Conservation (phyloP, 306 rosid genomes). For the Malus sieversii region DNA sequence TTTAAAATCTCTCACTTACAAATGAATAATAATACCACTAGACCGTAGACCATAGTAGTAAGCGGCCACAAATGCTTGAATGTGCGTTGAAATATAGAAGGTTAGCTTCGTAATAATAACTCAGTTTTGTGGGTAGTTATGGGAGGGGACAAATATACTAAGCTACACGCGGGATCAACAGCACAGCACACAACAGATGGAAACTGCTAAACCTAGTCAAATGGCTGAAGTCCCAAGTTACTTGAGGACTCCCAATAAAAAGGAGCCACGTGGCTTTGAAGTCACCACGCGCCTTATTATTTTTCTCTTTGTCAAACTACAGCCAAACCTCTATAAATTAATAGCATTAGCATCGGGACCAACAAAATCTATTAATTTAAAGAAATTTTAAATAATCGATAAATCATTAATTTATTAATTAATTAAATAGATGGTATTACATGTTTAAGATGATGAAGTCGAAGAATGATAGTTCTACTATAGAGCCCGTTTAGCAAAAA, state of each 20-base stretch:
- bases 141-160: background rate
- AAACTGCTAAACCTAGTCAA: background rate
- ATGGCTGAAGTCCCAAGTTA: background rate
- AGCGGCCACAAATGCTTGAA: background rate
- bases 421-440: too few relatives aligned
- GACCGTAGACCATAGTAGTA: fast-evolving
- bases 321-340: too few relatives aligned
- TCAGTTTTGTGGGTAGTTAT: background rate
- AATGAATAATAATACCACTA: fast-evolving
- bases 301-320: background rate
- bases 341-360: too few relatives aligned
- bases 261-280: background rate
- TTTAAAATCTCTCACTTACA: fast-evolving
- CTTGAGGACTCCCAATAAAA: background rate
- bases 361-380: too few relatives aligned
- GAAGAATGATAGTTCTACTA: too few relatives aligned
- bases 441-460: too few relatives aligned
- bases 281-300: background rate
- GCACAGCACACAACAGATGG: background rate
- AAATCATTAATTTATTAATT: too few relatives aligned
- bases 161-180: background rate
- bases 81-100: background rate
- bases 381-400: too few relatives aligned
- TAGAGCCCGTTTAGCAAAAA: too few relatives aligned
- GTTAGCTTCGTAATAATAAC: background rate